Base-by-base conservation (phyloP, 495 filamentous ascomycete species). In the Penicillium coffeae region DNA sequence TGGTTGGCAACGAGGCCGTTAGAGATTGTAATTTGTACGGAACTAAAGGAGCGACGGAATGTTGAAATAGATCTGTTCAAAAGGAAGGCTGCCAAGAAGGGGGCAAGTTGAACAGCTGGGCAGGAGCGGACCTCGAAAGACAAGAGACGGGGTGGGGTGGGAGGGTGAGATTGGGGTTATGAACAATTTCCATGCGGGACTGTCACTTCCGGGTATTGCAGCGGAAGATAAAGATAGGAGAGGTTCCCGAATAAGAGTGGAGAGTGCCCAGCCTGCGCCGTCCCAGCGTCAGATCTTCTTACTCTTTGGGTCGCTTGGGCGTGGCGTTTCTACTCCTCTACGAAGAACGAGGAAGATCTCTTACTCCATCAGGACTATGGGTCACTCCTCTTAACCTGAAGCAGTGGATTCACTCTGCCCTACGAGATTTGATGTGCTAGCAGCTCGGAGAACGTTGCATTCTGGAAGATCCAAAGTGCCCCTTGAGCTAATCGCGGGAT, bases 211-310 rank as follows among this genome's bases (percentile, higher is more conserved):
- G 45, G 30, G 41, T 36, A 33, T 40, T 51, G 51, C 16, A 40
- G 53, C 45, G 44, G 48, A 30, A 20, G 48, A 46, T 52, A 56
- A 30, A 20, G 48, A 46, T 52, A 56, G 49, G 39, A 33, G 40
- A 46, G 42, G 30, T 44, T 52, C 16, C 49, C 49, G 37, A 47
- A 40, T 41, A 5, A 45, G 25, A 37, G 48, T 30, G 25, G 25
- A 30, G 4, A 5, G 5, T 30, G 25, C 25, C 25, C 25, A 30
- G 25, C 25, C 25, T 30, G 25, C 25, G 25, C 25, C 25, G 25
- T 4, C 5, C 25, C 25, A 5, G 25, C 25, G 25, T 30, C 25
- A 10, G 25, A 30, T 30, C 25, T 4, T 30, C 25, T 5, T 4
- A 30, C 25, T 10, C 25, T 10, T 10, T 10, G 5, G 10, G 25